Percentiles rank a stretch among this genome's conserved stretches.
Conservation (phyloP, 2,329 filamentous ascomycete genomes). For the Cordyceps pruinosa region DNA sequence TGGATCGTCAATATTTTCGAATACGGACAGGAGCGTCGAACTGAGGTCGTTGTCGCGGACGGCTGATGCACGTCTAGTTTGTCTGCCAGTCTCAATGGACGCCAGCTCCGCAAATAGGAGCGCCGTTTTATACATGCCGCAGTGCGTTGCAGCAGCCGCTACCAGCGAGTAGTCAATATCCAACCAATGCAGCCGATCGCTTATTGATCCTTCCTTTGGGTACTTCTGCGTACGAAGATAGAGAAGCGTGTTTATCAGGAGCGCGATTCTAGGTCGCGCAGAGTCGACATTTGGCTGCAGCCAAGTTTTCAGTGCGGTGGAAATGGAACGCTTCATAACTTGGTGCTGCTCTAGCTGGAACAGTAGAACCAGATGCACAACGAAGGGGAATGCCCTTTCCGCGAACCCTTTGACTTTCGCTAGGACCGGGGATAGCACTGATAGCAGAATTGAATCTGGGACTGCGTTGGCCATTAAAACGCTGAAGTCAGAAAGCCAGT, state of each 20-base stretch:
- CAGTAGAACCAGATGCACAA: constrained; percentile 74
- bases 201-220: constrained; percentile 69
- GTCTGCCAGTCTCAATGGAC: constrained; percentile 46
- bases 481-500: constrained; percentile 58
- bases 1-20: constrained; percentile 88
- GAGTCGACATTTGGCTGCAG: constrained; percentile 37
- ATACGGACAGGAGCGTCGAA: constrained; percentile 72
- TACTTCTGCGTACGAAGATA: constrained; percentile 79
- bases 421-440: constrained; percentile 60
- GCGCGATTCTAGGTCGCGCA: constrained; percentile 57
- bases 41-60: constrained; percentile 48
- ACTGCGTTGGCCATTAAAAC: constrained; percentile 54
- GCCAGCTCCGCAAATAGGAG: constrained; percentile 75
- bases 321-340: constrained; percentile 54
- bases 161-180: constrained; percentile 69
- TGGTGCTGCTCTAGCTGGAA: constrained; percentile 59
- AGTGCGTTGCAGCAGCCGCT: constrained; percentile 64
- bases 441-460: constrained; percentile 59
- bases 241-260: constrained; percentile 71
- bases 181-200: constrained; percentile 77
- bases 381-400: constrained; percentile 68
- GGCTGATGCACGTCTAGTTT: constrained; percentile 61
- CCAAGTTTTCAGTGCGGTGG: constrained; percentile 57
- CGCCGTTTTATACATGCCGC: constrained; percentile 81
- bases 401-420: constrained; percentile 61